phyloP scores from a whole-genome alignment of 352 stramenopile species.

The Pythium aristosporum region DNA sequence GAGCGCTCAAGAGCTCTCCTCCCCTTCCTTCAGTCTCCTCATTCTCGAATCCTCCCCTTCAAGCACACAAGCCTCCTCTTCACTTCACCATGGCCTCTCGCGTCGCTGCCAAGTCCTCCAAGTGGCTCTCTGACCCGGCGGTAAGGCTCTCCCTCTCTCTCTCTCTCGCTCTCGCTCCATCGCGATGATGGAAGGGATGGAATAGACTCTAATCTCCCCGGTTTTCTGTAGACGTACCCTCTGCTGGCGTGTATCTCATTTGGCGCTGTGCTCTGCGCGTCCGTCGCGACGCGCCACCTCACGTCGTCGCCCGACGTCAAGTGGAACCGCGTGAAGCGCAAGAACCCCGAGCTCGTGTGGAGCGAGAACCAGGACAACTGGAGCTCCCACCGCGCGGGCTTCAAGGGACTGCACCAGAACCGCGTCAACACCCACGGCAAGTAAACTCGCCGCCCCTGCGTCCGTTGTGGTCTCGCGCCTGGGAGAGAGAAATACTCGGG shows the following conservation, averaged over 20 bases:
- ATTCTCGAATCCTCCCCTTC: conserved; percentile 31
- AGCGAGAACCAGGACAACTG: conserved; percentile 39
- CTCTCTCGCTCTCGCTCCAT: background rate
- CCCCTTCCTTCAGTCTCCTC: conserved; percentile 16
- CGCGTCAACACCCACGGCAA: conserved; percentile 35
- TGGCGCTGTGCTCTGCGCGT: conserved; percentile 41
- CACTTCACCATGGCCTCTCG: conserved; percentile 16
- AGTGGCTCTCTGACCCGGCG: conserved; percentile 26
- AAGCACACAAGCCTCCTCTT: background rate
- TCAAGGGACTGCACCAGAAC: conserved; percentile 45
- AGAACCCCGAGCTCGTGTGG: conserved; percentile 46
- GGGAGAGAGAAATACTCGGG: too few species aligned
- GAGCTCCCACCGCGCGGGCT: conserved; percentile 48
- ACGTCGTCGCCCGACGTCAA: conserved; percentile 60
- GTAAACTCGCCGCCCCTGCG: background rate
- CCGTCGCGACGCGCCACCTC: conserved; percentile 46
- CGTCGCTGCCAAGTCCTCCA: conserved; percentile 24
- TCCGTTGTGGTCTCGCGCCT: too few species aligned
- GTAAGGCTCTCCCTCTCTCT: conserved; percentile 14
- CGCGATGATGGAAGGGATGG: too few species aligned
- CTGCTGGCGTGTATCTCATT: conserved; percentile 40
- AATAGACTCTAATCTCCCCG: background rate
- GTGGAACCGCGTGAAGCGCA: conserved; percentile 58
- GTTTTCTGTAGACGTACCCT: conserved; percentile 42
- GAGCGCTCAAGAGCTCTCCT: background rate